These are phyloP conservation scores for Lepidium sativum DNA, from an alignment of 345 rosid genomes.

Conservation along the genomic window DNA sequence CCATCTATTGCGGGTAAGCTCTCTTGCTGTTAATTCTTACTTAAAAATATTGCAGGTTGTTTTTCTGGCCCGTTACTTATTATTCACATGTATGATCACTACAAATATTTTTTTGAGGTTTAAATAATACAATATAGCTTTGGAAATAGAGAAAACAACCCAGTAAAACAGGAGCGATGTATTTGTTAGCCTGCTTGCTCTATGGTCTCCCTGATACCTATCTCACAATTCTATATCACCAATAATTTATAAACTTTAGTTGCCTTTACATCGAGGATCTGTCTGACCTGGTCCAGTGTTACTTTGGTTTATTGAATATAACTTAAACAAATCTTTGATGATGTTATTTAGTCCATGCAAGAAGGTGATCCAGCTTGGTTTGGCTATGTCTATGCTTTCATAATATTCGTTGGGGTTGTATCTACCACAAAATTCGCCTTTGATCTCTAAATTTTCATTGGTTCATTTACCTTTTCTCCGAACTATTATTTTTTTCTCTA, in stretches of 20 bases:
- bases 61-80: not conserved
- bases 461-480: not conserved
- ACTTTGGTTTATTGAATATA: not conserved
- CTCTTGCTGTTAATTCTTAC: not conserved
- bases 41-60: not conserved
- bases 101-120: not conserved
- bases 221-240: not conserved
- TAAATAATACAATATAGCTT: not conserved
- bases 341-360: constrained; percentile 78
- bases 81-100: not conserved
- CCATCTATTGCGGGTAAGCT: constrained; percentile 60
- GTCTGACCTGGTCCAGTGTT: not conserved
- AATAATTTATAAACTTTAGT: not conserved
- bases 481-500: not conserved
- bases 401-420: constrained; percentile 80
- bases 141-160: not conserved
- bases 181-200: not conserved
- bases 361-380: constrained; percentile 82
- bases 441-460: not conserved
- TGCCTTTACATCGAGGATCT: not conserved
- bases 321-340: not conserved
- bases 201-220: not conserved
- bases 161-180: not conserved
- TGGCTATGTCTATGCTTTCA: constrained; percentile 77
- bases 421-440: not conserved